A percentile compares a stretch with the other conserved stretches of the same genome.
phyloP scores from a whole-genome alignment of 2,329 filamentous ascomycete genomes.

The Cladosporium colombiae region DNA sequence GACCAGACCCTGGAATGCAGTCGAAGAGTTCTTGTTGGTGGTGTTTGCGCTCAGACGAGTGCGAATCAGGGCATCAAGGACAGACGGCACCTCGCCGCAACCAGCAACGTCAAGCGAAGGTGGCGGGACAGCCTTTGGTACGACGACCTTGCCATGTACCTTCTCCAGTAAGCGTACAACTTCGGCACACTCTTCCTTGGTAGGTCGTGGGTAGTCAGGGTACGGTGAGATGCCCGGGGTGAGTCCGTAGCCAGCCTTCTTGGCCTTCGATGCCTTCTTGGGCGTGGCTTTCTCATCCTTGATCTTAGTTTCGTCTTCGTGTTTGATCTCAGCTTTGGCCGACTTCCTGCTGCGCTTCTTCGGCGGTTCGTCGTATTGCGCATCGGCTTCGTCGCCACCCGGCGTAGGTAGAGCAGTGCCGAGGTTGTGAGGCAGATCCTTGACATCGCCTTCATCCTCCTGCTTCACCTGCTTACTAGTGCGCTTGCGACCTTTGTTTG shows the following conservation, averaged over 20 bases:
- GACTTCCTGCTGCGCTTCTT: slow-evolving; percentile 32
- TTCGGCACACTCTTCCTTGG: slow-evolving; percentile 66
- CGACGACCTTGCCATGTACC: slow-evolving; percentile 64
- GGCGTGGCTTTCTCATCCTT: slow-evolving; percentile 29
- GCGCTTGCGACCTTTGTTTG: slow-evolving; percentile 40
- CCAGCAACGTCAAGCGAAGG: slow-evolving; percentile 73
- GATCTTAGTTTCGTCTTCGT: slow-evolving; percentile 22
- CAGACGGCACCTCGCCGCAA: slow-evolving; percentile 65
- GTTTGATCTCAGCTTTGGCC: slow-evolving; percentile 19
- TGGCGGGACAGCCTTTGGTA: slow-evolving; percentile 67
- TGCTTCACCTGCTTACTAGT: slow-evolving; percentile 38
- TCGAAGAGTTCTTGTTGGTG: slow-evolving; percentile 61
- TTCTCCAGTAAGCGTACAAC: slow-evolving; percentile 66
- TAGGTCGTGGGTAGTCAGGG: slow-evolving; percentile 66
- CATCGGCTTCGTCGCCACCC: slow-evolving; percentile 27
- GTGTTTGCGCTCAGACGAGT: slow-evolving; percentile 65
- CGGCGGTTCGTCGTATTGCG: slow-evolving; percentile 26
- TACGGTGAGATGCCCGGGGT: slow-evolving; percentile 62
- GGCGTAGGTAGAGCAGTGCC: slow-evolving; percentile 41
- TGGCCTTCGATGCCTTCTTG: slow-evolving; percentile 41
- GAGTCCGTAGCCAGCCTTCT: slow-evolving; percentile 48
- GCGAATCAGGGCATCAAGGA: slow-evolving; percentile 64
- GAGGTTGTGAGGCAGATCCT: slow-evolving; percentile 60
- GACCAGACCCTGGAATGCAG: slow-evolving; percentile 66
- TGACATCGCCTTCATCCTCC: slow-evolving; percentile 38